Conservation (phyloP, 768 basidiomycete species). For the Tubosaeta brunneosetosa region DNA sequence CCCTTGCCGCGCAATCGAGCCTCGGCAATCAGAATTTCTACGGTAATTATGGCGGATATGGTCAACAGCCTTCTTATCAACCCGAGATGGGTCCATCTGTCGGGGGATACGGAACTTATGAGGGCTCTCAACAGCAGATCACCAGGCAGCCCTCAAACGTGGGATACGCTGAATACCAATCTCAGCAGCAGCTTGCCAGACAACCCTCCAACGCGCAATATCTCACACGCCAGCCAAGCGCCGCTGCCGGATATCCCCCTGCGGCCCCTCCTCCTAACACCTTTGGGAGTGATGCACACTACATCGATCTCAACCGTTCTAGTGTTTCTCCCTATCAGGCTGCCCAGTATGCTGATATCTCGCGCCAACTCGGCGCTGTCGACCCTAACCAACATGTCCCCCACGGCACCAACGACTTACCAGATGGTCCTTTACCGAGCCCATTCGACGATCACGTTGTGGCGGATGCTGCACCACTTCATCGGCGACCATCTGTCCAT, state of each 20-base stretch:
- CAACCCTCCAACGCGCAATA: slow-evolving; percentile 24
- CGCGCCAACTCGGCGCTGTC: slow-evolving; percentile 43
- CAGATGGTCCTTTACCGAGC: slow-evolving; percentile 22
- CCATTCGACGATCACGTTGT: slow-evolving; percentile 25
- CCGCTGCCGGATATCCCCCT: slow-evolving; percentile 12
- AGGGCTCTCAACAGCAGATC: slow-evolving; percentile 24
- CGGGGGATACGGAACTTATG: slow-evolving; percentile 21
- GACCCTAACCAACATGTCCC: slow-evolving; percentile 20
- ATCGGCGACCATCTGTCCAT: slow-evolving; percentile 42
- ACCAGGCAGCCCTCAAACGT: slow-evolving; percentile 15
- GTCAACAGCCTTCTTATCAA: slow-evolving; percentile 19
- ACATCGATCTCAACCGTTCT: slow-evolving; percentile 61
- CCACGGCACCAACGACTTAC: slow-evolving; percentile 14
- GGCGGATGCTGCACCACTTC: slow-evolving; percentile 3
- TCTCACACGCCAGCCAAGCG: slow-evolving; percentile 18
- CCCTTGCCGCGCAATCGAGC: slow-evolving; percentile 19
- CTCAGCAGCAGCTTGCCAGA: slow-evolving; percentile 23
- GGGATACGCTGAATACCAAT: slow-evolving; percentile 23
- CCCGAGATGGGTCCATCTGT: slow-evolving; percentile 13
- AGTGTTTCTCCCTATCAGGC: slow-evolving; percentile 76
- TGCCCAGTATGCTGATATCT: slow-evolving; percentile 68
- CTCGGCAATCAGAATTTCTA: slow-evolving; percentile 22
- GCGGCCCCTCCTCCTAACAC: slow-evolving; percentile 4
- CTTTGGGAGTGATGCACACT: slow-evolving; percentile 36
- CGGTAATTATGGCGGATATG: slow-evolving; percentile 23